Evolutionary conservation across 148 eudicot genomes (phyloP).

Genomic region (Silene uniflora): DNA sequence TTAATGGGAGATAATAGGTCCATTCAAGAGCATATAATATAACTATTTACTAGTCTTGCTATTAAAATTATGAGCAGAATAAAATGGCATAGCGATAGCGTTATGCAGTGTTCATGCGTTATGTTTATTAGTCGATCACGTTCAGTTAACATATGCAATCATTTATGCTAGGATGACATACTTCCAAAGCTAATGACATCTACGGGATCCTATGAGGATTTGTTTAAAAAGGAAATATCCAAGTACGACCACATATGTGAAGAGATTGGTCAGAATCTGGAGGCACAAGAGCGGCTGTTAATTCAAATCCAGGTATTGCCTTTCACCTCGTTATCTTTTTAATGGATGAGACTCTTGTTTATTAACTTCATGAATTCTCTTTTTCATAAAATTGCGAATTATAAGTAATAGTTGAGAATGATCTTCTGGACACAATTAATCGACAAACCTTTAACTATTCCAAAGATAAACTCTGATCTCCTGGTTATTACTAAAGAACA

Average conservation of each 20-base stretch:
- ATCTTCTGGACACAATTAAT: background rate
- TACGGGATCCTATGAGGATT: conserved; percentile 94
- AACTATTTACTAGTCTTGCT: background rate
- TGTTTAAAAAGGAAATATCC: conserved; percentile 82
- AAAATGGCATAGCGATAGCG: conserved; percentile 1
- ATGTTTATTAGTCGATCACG: background rate
- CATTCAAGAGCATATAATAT: background rate
- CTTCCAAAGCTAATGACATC: conserved; percentile 92
- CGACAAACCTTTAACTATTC: background rate
- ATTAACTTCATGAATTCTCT: background rate
- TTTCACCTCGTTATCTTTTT: conserved; percentile 6
- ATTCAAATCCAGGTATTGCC: conserved; percentile 71
- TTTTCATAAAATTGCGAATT: too few species aligned
- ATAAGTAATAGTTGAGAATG: background rate
- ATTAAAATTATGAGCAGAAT: background rate
- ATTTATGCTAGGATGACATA: conserved; percentile 75
- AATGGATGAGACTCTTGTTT: background rate
- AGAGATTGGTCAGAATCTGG: conserved; percentile 76
- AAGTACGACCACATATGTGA: conserved; percentile 78
- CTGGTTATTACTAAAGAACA: too few species aligned
- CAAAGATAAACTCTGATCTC: background rate
- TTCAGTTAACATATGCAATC: conserved; percentile 19
- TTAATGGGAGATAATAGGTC: background rate
- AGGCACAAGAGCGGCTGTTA: conserved; percentile 77
- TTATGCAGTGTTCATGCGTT: background rate